Evolutionary conservation across 2,329 filamentous ascomycete species (phyloP), one percentile per base, ranked within the genome.

Genomic region (Metarhizium anisopliae): DNA sequence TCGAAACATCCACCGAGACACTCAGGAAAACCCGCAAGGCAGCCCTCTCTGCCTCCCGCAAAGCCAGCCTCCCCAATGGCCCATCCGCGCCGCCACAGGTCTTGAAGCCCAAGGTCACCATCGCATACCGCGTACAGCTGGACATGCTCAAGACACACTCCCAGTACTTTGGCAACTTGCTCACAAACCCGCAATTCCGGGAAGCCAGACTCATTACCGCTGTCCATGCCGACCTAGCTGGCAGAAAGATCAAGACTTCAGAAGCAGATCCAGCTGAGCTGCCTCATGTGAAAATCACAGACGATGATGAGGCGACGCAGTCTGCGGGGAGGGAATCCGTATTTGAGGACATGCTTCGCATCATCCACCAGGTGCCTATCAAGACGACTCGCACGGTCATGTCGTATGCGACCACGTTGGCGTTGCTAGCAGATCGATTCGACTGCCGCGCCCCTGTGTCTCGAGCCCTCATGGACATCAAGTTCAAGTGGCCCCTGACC

Each of bases 341-440:
- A n/a, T 82, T 88, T 60, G 78, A 78, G 51, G 87, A 90, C 65
- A 81, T 91, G 62, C 71, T 91, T 29, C 74, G 78, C 18, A 80
- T 88, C 18, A 72, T 90, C 18, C 87, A 91, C 65, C 77, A 77
- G 25, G 71, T 72, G 42, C 70, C 66, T n/a, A 67, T 67, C n/a
- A 72, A 71, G 52, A 68, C 72, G 2, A 54, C 63, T 4, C 61
- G 61, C 29, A 74, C 78, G 20, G 79, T 78, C 16, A 77, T 89
- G 60, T 71, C 80, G 6, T 86, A 86, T 60, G 74, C 88, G 11
- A 81, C 84, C 14, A 86, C 85, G 2, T 72, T 91, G 45, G 83
- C 85, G 45, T 78, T 90, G 53, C 78, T 89, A 55, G 86, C 87
- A 10, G 88, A 91, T 67, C 81, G 86, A 49, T 91, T 90, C 68